A percentile compares a stretch with the other conserved stretches of the same genome.
Conservation (phyloP, 176 grass and related monocot genomes). For the Puya raimondii region DNA sequence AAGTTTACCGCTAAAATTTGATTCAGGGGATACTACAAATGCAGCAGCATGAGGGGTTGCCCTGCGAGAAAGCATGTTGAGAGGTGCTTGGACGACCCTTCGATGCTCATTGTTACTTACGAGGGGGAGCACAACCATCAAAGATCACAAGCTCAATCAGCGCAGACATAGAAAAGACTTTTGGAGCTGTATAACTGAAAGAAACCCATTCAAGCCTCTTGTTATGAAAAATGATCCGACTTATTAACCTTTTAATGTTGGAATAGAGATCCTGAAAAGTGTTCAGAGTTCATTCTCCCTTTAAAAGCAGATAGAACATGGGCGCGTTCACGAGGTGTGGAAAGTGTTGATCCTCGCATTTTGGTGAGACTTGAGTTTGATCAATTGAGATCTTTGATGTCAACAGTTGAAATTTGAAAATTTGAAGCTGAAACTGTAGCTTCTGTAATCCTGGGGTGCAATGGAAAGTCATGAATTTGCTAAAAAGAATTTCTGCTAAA, state of each 20-base stretch:
- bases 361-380: too few relatives aligned
- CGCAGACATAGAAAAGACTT: slow-evolving; percentile 4
- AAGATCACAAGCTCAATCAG: slow-evolving; percentile 22
- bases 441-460: too few relatives aligned
- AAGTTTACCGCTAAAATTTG: neutral
- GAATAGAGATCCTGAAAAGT: neutral
- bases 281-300: neutral
- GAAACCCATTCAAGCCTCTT: too few relatives aligned
- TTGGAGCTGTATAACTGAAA: neutral
- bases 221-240: neutral
- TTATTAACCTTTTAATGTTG: neutral
- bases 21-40: slow-evolving; percentile 94
- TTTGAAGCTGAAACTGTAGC: too few relatives aligned
- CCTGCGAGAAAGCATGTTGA: slow-evolving; percentile 78
- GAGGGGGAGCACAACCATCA: slow-evolving; percentile 80
- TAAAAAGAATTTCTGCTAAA: too few relatives aligned
- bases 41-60: slow-evolving; percentile 78
- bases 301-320: too few relatives aligned
- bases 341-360: too few relatives aligned
- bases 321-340: too few relatives aligned
- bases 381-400: too few relatives aligned
- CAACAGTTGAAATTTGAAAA: too few relatives aligned
- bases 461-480: too few relatives aligned
- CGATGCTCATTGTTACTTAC: slow-evolving; percentile 75
- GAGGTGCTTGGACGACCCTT: slow-evolving; percentile 63